Percentiles rank a stretch among this genome's conserved stretches.
Conservation (phyloP, 2,329 filamentous ascomycete genomes). For the Ilyonectria mors-panacis region DNA sequence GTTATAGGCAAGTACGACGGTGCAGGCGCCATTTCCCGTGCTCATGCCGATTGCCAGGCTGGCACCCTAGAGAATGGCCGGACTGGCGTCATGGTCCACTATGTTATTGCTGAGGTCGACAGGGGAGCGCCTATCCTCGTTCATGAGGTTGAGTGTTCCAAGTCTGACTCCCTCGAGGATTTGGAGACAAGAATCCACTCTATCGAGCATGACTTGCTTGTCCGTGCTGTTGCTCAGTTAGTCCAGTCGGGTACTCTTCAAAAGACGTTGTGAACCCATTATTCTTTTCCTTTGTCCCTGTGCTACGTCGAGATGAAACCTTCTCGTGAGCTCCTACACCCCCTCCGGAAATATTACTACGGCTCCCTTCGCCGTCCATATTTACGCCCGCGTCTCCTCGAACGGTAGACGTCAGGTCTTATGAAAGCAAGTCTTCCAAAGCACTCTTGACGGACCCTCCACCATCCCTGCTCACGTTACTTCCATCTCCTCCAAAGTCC, state of each 20-base stretch:
- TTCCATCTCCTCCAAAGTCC: slow-evolving; percentile 33
- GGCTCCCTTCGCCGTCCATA: neutral
- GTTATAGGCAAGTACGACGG: slow-evolving; percentile 80
- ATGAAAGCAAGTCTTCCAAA: slow-evolving; percentile 34
- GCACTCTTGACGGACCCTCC: slow-evolving; percentile 27
- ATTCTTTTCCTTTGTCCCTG: neutral
- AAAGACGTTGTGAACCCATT: slow-evolving; percentile 14
- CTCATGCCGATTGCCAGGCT: slow-evolving; percentile 78
- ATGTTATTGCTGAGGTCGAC: slow-evolving; percentile 86
- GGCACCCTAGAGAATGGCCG: slow-evolving; percentile 75
- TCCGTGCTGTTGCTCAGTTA: slow-evolving; percentile 75
- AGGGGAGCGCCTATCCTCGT: slow-evolving; percentile 81
- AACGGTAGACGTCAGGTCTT: neutral
- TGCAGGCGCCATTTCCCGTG: slow-evolving; percentile 81
- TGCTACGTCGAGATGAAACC: neutral
- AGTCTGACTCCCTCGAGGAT: slow-evolving; percentile 74
- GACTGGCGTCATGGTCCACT: slow-evolving; percentile 92
- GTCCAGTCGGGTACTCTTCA: slow-evolving; percentile 53
- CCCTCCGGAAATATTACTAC: neutral
- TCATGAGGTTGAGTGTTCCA: slow-evolving; percentile 75
- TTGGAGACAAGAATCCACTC: slow-evolving; percentile 81
- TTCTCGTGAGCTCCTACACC: neutral
- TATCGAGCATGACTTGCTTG: slow-evolving; percentile 83
- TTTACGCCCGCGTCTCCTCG: neutral
- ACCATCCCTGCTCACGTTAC: neutral